Percentiles rank a stretch among this genome's conserved stretches.
Evolutionary conservation across 352 stramenopile species (phyloP).

Genomic region (Pythium phragmiticola): DNA sequence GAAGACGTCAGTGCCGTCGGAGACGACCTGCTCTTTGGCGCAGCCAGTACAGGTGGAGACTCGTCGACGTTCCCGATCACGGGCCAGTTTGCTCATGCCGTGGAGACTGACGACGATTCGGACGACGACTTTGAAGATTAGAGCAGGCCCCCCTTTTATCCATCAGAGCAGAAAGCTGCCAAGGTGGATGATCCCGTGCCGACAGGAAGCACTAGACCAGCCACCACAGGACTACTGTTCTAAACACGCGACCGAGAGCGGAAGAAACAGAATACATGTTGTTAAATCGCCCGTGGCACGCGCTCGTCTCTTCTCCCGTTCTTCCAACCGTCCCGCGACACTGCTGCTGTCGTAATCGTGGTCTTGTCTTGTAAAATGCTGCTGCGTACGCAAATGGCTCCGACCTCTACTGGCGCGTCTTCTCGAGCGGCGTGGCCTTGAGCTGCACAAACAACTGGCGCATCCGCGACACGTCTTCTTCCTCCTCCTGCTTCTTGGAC

Average conservation of each 20-base stretch:
- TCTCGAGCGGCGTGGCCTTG: conserved; percentile 90
- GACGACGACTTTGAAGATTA: conserved; percentile 31
- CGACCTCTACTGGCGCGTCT: conserved; percentile 47
- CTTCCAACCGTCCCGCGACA: too few relatives aligned
- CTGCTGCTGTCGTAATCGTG: not conserved
- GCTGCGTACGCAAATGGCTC: not conserved
- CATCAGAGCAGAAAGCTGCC: not conserved
- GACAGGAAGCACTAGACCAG: not conserved
- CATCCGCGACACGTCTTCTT: conserved; percentile 91
- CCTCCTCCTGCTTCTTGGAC: conserved; percentile 59
- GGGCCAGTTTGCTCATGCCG: not conserved
- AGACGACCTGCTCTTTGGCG: conserved; percentile 41
- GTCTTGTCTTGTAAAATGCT: not conserved
- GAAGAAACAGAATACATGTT: conserved; percentile 20
- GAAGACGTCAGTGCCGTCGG: conserved; percentile 35
- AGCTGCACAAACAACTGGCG: conserved; percentile 92
- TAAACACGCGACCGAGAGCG: not conserved
- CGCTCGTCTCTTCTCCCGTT: not conserved
- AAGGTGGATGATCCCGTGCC: not conserved
- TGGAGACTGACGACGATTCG: conserved; percentile 18
- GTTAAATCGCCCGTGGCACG: not conserved
- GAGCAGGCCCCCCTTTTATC: too few relatives aligned
- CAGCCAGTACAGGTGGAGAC: conserved; percentile 5
- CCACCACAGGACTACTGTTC: not conserved
- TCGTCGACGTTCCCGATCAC: conserved; percentile 3